Evolutionary conservation across 148 eudicot genomes (phyloP).

Genomic region (Pharnaceum exiguum): DNA sequence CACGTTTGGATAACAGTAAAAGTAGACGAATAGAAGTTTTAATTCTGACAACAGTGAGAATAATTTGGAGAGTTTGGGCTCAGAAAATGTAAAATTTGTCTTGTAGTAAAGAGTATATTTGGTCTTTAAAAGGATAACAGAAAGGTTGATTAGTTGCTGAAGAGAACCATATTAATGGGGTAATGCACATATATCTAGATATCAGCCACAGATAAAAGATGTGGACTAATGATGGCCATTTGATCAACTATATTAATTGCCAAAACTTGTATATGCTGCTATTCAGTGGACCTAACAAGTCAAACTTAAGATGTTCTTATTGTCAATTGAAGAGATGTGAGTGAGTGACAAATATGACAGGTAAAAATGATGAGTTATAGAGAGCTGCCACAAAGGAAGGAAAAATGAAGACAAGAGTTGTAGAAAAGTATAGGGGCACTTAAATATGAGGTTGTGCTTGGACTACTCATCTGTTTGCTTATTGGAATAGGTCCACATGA

Average conservation of each 20-base stretch:
- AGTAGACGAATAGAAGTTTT: no score
- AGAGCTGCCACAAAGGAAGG: no score
- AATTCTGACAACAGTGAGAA: no score
- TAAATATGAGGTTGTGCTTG: no score
- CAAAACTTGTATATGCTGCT: conserved; percentile 14
- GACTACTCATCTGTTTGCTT: no score
- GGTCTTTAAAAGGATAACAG: neutral
- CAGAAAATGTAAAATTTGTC: conserved; percentile 18
- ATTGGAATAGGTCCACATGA: no score
- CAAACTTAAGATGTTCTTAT: neutral
- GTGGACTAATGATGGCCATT: conserved; percentile 12
- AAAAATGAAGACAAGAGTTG: no score
- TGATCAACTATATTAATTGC: neutral
- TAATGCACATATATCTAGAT: no score
- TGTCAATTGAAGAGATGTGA: neutral
- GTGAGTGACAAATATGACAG: neutral
- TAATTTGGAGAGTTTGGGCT: conserved; percentile 5
- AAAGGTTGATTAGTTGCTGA: neutral
- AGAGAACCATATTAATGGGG: neutral
- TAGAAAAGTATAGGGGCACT: no score
- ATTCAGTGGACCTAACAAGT: conserved; percentile 1
- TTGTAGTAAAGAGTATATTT: conserved; percentile 4
- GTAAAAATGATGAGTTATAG: no score
- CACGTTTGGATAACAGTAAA: neutral
- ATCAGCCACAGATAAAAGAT: neutral